Conservation (phyloP, 2,329 filamentous ascomycete genomes). For the Microdochium bolleyi region DNA sequence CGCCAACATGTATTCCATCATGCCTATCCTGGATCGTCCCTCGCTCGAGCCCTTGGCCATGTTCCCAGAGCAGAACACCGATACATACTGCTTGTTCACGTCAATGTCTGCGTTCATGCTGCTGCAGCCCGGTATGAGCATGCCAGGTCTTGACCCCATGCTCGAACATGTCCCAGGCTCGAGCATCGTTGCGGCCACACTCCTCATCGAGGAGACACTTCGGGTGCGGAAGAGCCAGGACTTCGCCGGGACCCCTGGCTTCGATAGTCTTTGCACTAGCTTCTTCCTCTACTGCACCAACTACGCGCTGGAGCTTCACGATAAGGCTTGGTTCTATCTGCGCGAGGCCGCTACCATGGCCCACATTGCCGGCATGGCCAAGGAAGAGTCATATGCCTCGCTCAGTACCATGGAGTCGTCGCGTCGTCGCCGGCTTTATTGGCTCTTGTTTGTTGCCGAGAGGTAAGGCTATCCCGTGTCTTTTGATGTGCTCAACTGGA, state of each 20-base stretch:
- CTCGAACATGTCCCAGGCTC: slow-evolving; percentile 49
- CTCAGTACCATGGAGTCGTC: slow-evolving; percentile 51
- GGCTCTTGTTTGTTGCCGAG: slow-evolving; percentile 66
- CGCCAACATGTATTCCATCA: slow-evolving; percentile 54
- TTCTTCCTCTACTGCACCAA: slow-evolving; percentile 72
- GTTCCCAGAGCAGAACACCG: slow-evolving; percentile 54
- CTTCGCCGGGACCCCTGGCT: slow-evolving; percentile 46
- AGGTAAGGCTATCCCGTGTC: slow-evolving; percentile 34
- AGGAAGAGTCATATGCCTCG: slow-evolving; percentile 52
- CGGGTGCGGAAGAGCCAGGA: slow-evolving; percentile 58
- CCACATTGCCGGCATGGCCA: slow-evolving; percentile 51
- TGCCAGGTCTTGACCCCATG: slow-evolving; percentile 47
- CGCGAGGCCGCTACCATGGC: slow-evolving; percentile 68
- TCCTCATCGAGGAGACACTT: slow-evolving; percentile 60
- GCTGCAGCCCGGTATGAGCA: slow-evolving; percentile 59
- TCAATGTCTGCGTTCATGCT: slow-evolving; percentile 61
- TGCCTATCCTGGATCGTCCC: slow-evolving; percentile 54
- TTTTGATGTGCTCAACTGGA: not conserved
- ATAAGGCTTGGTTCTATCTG: slow-evolving; percentile 72
- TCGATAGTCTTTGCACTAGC: slow-evolving; percentile 60
- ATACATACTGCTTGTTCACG: slow-evolving; percentile 56
- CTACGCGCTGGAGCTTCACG: slow-evolving; percentile 64
- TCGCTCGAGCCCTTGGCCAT: slow-evolving; percentile 49
- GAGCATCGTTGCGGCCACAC: slow-evolving; percentile 55
- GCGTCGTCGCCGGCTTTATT: slow-evolving; percentile 60